phyloP scores from a whole-genome alignment of 352 stramenopile genomes.

The Discostella stelligera region DNA sequence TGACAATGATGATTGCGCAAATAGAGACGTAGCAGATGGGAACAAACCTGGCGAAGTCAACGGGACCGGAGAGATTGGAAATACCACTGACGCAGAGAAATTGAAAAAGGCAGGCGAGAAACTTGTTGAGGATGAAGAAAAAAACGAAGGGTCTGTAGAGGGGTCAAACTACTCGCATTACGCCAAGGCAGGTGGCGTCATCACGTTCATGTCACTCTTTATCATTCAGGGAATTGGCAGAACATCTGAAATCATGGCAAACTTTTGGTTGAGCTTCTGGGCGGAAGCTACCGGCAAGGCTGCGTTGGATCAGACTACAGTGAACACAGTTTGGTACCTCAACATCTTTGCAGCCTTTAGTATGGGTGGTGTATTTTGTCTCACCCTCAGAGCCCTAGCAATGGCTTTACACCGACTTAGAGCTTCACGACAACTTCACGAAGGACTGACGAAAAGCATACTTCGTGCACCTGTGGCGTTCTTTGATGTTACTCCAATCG shows the following conservation, averaged over 20 bases:
- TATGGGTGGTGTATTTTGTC: conserved; percentile 61
- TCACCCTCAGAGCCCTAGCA: conserved; percentile 65
- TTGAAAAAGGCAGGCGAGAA: conserved; percentile 73
- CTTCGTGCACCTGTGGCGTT: conserved; percentile 90
- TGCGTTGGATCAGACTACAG: conserved; percentile 23
- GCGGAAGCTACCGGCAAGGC: conserved; percentile 42
- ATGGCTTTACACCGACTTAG: conserved; percentile 76
- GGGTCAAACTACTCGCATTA: conserved; percentile 72
- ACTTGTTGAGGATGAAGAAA: conserved; percentile 73
- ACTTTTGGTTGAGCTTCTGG: conserved; percentile 79
- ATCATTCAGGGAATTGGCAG: conserved; percentile 66
- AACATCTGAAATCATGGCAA: conserved; percentile 66
- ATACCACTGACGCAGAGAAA: conserved; percentile 28
- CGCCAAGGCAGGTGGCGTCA: conserved; percentile 63
- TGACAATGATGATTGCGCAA: conserved; percentile 9
- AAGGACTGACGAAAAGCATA: conserved; percentile 86
- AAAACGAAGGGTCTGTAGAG: conserved; percentile 66
- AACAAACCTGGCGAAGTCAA: conserved; percentile 11
- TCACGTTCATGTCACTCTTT: conserved; percentile 49
- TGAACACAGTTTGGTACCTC: conserved; percentile 66
- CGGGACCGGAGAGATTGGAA: conserved; percentile 22
- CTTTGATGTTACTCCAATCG: conserved; percentile 86
- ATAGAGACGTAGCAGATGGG: conserved; percentile 7
- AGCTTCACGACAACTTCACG: conserved; percentile 83
- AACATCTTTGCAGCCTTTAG: conserved; percentile 76